Evolutionary conservation across 129 eudicot genomes (phyloP).

Genomic region (Cynara cardunculus): DNA sequence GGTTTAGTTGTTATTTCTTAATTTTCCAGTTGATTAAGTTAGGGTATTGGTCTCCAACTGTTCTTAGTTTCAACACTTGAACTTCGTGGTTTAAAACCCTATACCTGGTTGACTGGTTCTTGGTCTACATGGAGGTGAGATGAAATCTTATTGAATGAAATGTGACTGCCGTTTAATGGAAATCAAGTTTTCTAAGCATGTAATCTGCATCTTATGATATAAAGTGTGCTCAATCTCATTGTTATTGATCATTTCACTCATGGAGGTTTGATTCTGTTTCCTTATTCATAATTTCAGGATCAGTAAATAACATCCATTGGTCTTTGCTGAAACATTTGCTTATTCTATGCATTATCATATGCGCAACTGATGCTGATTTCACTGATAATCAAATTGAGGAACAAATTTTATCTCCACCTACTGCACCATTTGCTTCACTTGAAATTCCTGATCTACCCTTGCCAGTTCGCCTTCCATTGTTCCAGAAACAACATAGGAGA

Average conservation of each 20-base stretch:
- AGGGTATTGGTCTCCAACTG: conserved; percentile 6
- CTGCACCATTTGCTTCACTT: conserved; percentile 18
- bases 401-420: conserved; percentile 26
- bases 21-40: conserved; percentile 19
- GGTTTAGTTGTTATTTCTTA: conserved; percentile 4
- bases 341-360: conserved; percentile 31
- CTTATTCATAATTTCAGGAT: conserved; percentile 46
- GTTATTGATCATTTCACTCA: neutral
- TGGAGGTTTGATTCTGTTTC: conserved; percentile 12
- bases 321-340: conserved; percentile 42
- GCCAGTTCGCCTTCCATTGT: conserved; percentile 25
- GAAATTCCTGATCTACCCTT: conserved; percentile 32
- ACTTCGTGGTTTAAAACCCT: neutral
- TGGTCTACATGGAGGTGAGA: neutral
- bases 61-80: neutral
- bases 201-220: neutral
- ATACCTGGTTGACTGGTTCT: too few species aligned
- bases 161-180: neutral
- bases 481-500: conserved; percentile 30
- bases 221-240: neutral
- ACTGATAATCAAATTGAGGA: conserved; percentile 26
- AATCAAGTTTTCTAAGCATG: neutral
- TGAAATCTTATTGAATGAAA: neutral
- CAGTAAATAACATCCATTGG: conserved; percentile 22
- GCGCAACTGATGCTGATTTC: conserved; percentile 36